phyloP scores from a whole-genome alignment of 352 stramenopile species.

The Phytopythium mirpurense region DNA sequence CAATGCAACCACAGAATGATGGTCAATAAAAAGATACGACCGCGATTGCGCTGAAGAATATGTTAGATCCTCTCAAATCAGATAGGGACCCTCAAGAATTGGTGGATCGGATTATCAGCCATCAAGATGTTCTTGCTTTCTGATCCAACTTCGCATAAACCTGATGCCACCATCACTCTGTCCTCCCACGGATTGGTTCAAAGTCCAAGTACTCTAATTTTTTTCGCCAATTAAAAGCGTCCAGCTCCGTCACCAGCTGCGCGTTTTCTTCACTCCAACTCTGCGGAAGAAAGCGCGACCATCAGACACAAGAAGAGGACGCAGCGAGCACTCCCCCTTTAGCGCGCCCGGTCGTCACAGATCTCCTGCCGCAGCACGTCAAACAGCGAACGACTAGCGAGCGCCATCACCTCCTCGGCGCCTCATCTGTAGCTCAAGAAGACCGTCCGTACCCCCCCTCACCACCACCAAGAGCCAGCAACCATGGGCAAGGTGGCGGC shows the following conservation, averaged over 20 bases:
- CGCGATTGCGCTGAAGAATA: no score
- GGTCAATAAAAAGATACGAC: no score
- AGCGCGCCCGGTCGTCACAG: slow-evolving; percentile 4
- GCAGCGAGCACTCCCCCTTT: background rate
- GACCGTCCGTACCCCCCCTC: no score
- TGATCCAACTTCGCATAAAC: slow-evolving; percentile 1
- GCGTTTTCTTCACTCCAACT: slow-evolving; percentile 9
- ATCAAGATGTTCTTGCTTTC: background rate
- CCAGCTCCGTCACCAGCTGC: slow-evolving; percentile 4
- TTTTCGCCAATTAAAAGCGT: slow-evolving; percentile 15
- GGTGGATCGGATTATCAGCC: slow-evolving; percentile 4
- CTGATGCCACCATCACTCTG: slow-evolving; percentile 8
- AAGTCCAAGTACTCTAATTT: no score
- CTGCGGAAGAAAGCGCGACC: slow-evolving; percentile 2
- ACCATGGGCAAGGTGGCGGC: slow-evolving; percentile 23
- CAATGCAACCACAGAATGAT: no score
- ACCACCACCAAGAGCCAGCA: slow-evolving; percentile 8
- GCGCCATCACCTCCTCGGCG: background rate
- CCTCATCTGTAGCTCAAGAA: no score
- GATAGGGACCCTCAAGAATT: background rate
- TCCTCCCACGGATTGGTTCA: no score
- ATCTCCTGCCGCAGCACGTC: background rate
- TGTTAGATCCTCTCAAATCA: no score
- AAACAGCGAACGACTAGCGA: slow-evolving; percentile 2
- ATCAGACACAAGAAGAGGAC: slow-evolving; percentile 14